These are phyloP conservation scores for Trypethelium eluteriae DNA, from an alignment of 495 filamentous ascomycete genomes.

Conservation along the genomic window DNA sequence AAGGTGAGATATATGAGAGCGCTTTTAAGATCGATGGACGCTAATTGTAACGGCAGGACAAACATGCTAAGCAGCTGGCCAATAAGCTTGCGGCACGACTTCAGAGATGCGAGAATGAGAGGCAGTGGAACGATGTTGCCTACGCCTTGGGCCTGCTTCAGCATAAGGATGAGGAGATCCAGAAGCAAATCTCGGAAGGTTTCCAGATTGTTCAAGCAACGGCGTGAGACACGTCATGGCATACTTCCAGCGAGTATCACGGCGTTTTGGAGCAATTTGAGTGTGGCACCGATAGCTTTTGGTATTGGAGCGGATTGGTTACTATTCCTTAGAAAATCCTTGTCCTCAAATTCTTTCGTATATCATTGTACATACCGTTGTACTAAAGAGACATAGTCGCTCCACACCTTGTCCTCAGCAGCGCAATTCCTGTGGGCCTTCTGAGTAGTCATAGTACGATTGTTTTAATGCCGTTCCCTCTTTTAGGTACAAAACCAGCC, in stretches of 20 bases:
- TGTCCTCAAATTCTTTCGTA: too few species aligned
- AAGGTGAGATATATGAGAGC: constrained; percentile 55
- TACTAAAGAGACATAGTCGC: too few species aligned
- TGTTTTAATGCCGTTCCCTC: constrained; percentile 3
- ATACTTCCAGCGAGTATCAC: neutral
- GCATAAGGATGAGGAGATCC: constrained; percentile 97
- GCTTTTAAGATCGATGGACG: constrained; percentile 11
- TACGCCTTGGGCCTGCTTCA: constrained; percentile 81
- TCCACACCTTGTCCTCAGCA: neutral
- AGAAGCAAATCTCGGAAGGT: constrained; percentile 70
- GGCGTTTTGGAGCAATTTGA: neutral
- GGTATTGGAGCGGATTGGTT: neutral
- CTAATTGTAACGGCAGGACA: constrained; percentile 56
- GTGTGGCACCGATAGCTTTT: neutral
- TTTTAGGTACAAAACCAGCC: constrained; percentile 77
- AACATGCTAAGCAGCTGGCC: constrained; percentile 92
- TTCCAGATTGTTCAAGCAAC: constrained; percentile 72
- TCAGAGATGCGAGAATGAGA: constrained; percentile 77
- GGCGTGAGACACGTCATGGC: constrained; percentile 40
- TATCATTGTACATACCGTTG: too few species aligned
- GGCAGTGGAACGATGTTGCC: constrained; percentile 95
- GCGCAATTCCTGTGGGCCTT: neutral
- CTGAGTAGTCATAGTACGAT: neutral
- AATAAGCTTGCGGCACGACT: constrained; percentile 88
- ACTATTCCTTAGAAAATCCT: neutral